Evolutionary conservation across 768 basidiomycete genomes (phyloP).

Genomic region (Cubamyces sp.): DNA sequence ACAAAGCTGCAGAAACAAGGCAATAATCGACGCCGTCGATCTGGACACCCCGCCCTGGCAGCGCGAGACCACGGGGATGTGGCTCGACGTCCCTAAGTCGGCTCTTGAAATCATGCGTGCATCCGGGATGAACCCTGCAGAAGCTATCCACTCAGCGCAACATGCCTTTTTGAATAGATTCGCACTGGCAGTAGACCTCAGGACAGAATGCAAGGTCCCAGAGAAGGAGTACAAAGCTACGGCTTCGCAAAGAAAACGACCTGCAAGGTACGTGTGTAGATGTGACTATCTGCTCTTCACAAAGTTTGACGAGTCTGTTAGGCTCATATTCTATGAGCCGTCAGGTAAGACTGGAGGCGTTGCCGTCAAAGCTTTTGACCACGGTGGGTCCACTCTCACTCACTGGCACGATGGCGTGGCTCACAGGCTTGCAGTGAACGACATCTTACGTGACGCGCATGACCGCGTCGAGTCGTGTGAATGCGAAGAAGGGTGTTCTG

Average conservation of each 20-base stretch:
- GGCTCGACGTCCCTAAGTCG: slow-evolving; percentile 72
- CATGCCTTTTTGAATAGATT: slow-evolving; percentile 86
- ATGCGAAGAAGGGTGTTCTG: slow-evolving; percentile 70
- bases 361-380: slow-evolving; percentile 81
- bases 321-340: slow-evolving; percentile 82
- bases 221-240: slow-evolving; percentile 70
- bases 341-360: slow-evolving; percentile 72
- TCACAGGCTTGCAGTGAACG: slow-evolving; percentile 43
- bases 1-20: slow-evolving; percentile 47
- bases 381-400: slow-evolving; percentile 48
- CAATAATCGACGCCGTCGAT: slow-evolving; percentile 77
- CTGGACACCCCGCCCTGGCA: slow-evolving; percentile 80
- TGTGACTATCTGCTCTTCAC: neutral
- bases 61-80: slow-evolving; percentile 72
- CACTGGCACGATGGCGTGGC: neutral
- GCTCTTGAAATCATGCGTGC: slow-evolving; percentile 55
- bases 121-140: slow-evolving; percentile 69
- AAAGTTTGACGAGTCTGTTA: slow-evolving; percentile 32
- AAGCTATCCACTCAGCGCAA: slow-evolving; percentile 82
- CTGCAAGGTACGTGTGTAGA: slow-evolving; percentile 54
- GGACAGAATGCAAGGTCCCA: slow-evolving; percentile 81
- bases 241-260: slow-evolving; percentile 63
- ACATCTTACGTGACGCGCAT: slow-evolving; percentile 62
- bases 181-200: slow-evolving; percentile 65
- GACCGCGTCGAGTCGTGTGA: slow-evolving; percentile 60